phyloP scores from a whole-genome alignment of 1,284 basidiomycete species.

The Heterobasidion parviporum region DNA sequence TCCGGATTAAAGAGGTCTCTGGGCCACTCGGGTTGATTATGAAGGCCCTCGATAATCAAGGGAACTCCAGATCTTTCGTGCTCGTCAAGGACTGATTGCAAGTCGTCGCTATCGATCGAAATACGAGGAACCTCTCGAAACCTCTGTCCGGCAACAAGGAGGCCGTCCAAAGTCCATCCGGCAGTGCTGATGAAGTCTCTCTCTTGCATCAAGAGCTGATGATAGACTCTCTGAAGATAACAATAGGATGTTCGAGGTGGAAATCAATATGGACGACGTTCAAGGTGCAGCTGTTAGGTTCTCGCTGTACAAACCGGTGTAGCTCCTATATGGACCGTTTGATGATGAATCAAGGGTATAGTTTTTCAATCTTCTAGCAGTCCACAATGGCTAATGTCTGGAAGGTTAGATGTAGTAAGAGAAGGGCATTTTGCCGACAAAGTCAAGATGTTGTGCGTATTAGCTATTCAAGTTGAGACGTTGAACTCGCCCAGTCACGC shows the following conservation, averaged over 20 bases:
- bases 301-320: no score
- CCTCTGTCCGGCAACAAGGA: conserved; percentile 27
- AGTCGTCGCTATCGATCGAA: conserved; percentile 13
- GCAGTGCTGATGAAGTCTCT: conserved; percentile 29
- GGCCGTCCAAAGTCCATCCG: conserved; percentile 40
- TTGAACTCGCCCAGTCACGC: no score
- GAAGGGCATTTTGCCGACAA: no score
- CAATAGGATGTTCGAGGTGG: background rate
- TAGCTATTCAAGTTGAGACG: no score
- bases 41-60: conserved; percentile 51
- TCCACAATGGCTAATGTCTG: no score
- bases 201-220: conserved; percentile 1
- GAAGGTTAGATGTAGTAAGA: no score
- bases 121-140: conserved; percentile 38
- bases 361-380: no score
- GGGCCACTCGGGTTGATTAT: conserved; percentile 46
- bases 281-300: no score
- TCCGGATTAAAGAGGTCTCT: conserved; percentile 42
- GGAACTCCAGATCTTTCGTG: conserved; percentile 48
- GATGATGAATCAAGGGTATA: no score
- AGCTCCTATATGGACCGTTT: no score
- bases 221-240: background rate
- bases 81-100: conserved; percentile 24
- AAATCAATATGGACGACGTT: no score
- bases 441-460: no score